phyloP scores from a whole-genome alignment of 108 stramenopile genomes.

The Licmophora abbreviata region DNA sequence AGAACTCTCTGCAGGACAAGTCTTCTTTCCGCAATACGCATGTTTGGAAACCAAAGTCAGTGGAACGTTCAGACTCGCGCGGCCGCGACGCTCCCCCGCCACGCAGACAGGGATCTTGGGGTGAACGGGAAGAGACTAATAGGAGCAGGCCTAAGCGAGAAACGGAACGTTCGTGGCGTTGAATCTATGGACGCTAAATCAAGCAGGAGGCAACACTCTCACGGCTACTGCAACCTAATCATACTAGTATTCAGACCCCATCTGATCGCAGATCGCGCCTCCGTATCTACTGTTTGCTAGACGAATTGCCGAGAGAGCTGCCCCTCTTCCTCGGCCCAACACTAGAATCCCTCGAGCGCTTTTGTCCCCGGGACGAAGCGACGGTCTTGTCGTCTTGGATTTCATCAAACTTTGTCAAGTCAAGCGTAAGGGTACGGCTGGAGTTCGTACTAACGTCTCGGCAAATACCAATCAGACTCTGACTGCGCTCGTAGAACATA shows the following conservation, averaged over 20 bases:
- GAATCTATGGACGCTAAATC: background rate
- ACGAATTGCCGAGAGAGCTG: no score
- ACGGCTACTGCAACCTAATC: no score
- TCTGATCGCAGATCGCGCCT: no score
- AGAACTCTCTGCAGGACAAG: constrained; percentile 49
- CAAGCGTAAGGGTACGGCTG: constrained; percentile 71
- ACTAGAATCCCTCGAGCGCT: no score
- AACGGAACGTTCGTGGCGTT: constrained; percentile 6
- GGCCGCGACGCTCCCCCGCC: constrained; percentile 1
- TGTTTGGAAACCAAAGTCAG: constrained; percentile 45
- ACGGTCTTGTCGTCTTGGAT: constrained; percentile 2
- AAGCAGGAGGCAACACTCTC: no score
- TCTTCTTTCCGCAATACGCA: constrained; percentile 71
- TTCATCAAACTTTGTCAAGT: constrained; percentile 69
- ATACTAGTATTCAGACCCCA: no score
- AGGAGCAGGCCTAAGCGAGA: constrained; percentile 13
- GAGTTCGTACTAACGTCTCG: constrained; percentile 82
- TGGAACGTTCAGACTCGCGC: constrained; percentile 9
- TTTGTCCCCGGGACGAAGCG: no score
- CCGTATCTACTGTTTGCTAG: no score
- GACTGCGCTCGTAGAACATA: constrained; percentile 89
- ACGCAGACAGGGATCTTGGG: constrained; percentile 47
- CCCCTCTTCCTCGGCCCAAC: no score
- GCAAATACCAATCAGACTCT: constrained; percentile 87
- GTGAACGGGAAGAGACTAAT: constrained; percentile 29